Conservation (phyloP, 2,329 filamentous ascomycete species). For the Fusarium euwallaceae region DNA sequence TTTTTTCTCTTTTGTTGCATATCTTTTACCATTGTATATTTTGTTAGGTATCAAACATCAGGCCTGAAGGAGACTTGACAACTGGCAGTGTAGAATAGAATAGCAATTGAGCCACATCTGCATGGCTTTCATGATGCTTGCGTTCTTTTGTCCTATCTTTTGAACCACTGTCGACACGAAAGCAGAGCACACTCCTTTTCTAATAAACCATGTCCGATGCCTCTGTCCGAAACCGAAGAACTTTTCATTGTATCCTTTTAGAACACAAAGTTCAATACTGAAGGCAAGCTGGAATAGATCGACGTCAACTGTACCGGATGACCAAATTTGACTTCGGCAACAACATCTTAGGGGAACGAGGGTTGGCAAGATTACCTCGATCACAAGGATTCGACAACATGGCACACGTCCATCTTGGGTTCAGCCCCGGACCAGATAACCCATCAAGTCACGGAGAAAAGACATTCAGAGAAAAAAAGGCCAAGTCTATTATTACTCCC, state of each 20-base stretch:
- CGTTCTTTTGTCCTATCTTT: neutral
- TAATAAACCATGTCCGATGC: no score
- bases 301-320: no score
- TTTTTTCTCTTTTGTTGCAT: constrained; percentile 22
- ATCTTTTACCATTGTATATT: constrained; percentile 2
- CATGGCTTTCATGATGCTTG: neutral
- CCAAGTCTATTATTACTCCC: constrained; percentile 37
- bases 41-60: neutral
- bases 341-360: no score
- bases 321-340: no score
- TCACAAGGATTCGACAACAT: neutral
- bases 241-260: no score
- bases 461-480: neutral
- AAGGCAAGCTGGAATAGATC: no score
- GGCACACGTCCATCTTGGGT: neutral
- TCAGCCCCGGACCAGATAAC: neutral
- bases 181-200: no score
- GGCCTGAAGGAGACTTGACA: neutral
- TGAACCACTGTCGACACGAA: no score
- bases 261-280: no score
- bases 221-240: no score
- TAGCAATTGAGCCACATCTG: neutral
- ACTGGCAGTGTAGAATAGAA: neutral
- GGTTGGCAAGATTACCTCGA: no score
- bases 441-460: neutral